These are phyloP conservation scores for Aspergillus unguis DNA, from an alignment of 2,329 filamentous ascomycete genomes.

Conservation along the genomic window DNA sequence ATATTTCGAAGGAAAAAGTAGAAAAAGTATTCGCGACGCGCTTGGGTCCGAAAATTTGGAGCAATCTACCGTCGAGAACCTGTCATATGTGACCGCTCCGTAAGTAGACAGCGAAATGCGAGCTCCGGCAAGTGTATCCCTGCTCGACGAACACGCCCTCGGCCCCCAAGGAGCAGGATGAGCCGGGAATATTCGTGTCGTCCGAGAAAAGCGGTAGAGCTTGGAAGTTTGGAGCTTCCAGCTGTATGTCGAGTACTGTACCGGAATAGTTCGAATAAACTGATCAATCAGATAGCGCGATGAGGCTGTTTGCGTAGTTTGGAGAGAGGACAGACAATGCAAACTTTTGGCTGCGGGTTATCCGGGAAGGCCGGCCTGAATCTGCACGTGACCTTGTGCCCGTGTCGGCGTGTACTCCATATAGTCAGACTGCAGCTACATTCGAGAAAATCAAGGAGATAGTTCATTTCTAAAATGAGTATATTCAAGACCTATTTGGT, in stretches of 20 bases:
- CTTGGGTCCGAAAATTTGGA: background rate
- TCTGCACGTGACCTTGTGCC: background rate
- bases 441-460: background rate
- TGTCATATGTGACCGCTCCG: background rate
- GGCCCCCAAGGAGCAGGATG: slow-evolving; percentile 5
- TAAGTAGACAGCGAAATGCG: background rate
- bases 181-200: background rate
- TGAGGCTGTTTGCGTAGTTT: slow-evolving; percentile 40
- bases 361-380: background rate
- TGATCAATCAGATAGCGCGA: slow-evolving; percentile 26
- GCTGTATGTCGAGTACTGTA: slow-evolving; percentile 6
- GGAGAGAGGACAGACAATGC: slow-evolving; percentile 41
- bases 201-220: background rate
- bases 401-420: no score
- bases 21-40: background rate
- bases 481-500: slow-evolving; percentile 7
- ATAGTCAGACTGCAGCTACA: no score
- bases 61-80: background rate
- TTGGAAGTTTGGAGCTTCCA: slow-evolving; percentile 12
- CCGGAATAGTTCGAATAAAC: slow-evolving; percentile 18
- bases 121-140: background rate
- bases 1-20: background rate
- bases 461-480: no score
- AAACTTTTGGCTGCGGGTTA: slow-evolving; percentile 30
- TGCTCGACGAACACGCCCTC: slow-evolving; percentile 2